Conservation (phyloP, 306 rosid species). For the Parietaria judaica region DNA sequence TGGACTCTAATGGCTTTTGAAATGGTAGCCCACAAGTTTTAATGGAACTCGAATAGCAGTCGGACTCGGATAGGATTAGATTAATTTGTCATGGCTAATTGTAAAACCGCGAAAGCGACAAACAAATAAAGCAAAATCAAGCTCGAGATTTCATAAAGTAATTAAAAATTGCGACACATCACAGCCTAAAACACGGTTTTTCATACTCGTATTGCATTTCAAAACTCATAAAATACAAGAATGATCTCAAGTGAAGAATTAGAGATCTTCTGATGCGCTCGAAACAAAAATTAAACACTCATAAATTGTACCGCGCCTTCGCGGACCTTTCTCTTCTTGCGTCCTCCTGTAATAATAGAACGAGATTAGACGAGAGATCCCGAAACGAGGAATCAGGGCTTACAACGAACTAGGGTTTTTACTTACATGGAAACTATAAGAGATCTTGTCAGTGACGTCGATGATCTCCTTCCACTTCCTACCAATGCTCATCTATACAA, state of each 20-base stretch:
- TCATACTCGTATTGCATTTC: conserved; percentile 1
- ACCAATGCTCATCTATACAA: conserved; percentile 81
- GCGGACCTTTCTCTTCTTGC: conserved; percentile 55
- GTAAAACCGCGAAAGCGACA: too few relatives aligned
- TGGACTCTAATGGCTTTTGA: too few relatives aligned
- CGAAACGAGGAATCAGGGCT: not conserved
- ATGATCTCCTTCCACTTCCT: conserved; percentile 96
- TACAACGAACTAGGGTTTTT: conserved; percentile 3
- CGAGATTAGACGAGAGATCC: conserved; percentile 16
- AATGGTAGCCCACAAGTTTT: too few relatives aligned
- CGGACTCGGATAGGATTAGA: too few relatives aligned
- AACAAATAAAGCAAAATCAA: too few relatives aligned
- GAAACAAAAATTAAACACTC: conserved; percentile 13
- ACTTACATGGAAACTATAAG: conserved; percentile 70
- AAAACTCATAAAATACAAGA: not conserved
- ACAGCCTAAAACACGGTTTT: not conserved
- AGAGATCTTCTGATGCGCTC: conserved; percentile 11
- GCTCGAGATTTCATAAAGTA: not conserved
- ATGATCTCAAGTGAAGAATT: not conserved
- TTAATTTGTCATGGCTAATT: too few relatives aligned
- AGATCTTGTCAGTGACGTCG: conserved; percentile 61
- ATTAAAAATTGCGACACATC: not conserved
- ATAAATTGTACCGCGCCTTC: conserved; percentile 62
- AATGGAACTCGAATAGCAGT: too few relatives aligned
- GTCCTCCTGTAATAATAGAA: conserved; percentile 61